Base-by-base conservation (phyloP, 2,329 filamentous ascomycete genomes). In the Trichoderma polysporum region DNA sequence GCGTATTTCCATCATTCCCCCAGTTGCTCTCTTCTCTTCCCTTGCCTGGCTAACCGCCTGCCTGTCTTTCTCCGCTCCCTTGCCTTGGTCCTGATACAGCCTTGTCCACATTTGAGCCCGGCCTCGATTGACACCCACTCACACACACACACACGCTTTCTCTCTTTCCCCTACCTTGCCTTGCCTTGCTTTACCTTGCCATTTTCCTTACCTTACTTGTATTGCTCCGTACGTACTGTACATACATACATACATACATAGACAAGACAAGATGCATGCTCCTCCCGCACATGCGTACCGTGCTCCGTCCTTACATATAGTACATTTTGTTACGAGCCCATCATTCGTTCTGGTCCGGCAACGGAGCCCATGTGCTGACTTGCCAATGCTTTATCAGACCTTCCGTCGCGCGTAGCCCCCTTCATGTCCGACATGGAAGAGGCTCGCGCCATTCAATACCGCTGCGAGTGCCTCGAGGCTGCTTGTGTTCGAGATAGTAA, bases 401-500 rank as follows among this genome's bases (percentile, higher is more conserved):
- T 74, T 64, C 47, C 71, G 27, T 73, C 74, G 56, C 73, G 70
- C 68, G 58, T 66, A 29, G 73, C 83, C 56, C 81, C 82, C 27
- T 76, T 80, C 69, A 75, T 86, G 64, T 87, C 84, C 62, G 83
- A 86, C 69, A 79, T 82, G 27, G 85, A 88, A 74, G 86, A 88
- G 74, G 85, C 85, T 29, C 80, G 85, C 66, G 79, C 81, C 41
- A 76, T 87, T 62, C 85, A 88, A 73, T 85, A 87, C 71, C 83
- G 82, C 70, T 87, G 85, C 76, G 85, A 88, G 76, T 86, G 84
- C 74, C 82, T 88, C 64, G 84, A 87, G 72, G 79, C 79, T 60
- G 81, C 81, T 66, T 84, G 84, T 71, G 74, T 85, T 61, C 74
- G 77, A 67, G 73, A 78, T 69, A 72, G 77, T 79, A 71, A 69